Evolutionary conservation across 2,329 filamentous ascomycete genomes (phyloP), one percentile per base, ranked within the genome.

Genomic region (Aaosphaeria arxii): DNA sequence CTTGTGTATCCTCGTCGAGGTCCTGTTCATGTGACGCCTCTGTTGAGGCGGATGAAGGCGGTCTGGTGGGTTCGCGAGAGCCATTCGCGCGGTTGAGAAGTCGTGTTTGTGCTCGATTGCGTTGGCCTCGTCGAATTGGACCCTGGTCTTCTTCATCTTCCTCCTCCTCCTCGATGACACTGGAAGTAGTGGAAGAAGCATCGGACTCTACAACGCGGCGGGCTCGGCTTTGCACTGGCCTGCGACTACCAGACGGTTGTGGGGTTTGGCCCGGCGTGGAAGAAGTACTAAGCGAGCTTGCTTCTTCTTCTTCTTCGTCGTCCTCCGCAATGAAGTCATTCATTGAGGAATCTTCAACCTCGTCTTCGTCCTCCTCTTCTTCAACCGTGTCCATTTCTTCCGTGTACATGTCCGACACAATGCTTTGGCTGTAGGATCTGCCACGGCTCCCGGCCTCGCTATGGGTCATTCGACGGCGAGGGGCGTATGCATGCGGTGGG

Each of bases 321-420:
- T 54, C 63, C 38, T 72, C 68, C 39, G 71, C 67, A 40, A 74
- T 68, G 53, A 74, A 74, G 46, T 67, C 69, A 46, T 69, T 69
- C 70, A 74, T 72, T 6, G 69, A 71, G 1, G 70, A 72, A 44
- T 72, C 67, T 40, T 68, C 67, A 28, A 69, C 65, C 5, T 62
- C 40, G 4, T 59, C 70, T 39, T 49, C 50, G 42, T 74, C 71
- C 44, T 73, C 71, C 56, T 73, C 70, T 49, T 74, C 71, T 45
- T 71, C 69, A 30, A 74, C 61, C 3, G 65, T 71, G 48, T 67
- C 69, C 69, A 73, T 73, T 47, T 73, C 71, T 41, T 72, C 70
- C 4, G 63, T 66, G 36, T 64, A 63, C 42, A 71, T 61, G 52
- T 71, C 68, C 11, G 69, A 72, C 36, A 69, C 62, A 43, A 71